Conservation (phyloP, 2,329 filamentous ascomycete genomes). For the Trichoderma sp. region DNA sequence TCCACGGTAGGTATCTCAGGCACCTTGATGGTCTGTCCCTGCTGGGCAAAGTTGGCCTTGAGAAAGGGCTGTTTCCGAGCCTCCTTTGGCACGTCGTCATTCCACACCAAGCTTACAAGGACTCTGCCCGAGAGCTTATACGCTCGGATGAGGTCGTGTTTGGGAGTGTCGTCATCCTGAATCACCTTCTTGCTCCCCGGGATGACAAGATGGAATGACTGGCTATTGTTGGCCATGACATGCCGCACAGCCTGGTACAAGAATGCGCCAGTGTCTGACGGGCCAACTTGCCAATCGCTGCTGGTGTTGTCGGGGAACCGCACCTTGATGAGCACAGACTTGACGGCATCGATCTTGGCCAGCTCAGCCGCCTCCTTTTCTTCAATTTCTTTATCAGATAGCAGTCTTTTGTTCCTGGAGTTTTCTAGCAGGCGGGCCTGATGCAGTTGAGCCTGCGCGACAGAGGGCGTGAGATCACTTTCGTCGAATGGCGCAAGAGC, state of each 20-base stretch:
- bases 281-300: slow-evolving; percentile 70
- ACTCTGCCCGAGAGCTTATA: slow-evolving; percentile 71
- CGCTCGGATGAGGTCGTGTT: slow-evolving; percentile 66
- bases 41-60: slow-evolving; percentile 56
- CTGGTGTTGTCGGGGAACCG: slow-evolving; percentile 86
- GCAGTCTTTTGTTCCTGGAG: slow-evolving; percentile 73
- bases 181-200: slow-evolving; percentile 56
- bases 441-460: slow-evolving; percentile 73
- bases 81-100: slow-evolving; percentile 58
- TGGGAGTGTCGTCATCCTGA: slow-evolving; percentile 48
- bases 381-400: slow-evolving; percentile 79
- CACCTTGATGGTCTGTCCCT: slow-evolving; percentile 68
- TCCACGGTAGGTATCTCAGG: slow-evolving; percentile 53
- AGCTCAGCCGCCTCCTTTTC: slow-evolving; percentile 67
- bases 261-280: slow-evolving; percentile 66
- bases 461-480: slow-evolving; percentile 73
- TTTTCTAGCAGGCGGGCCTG: slow-evolving; percentile 65
- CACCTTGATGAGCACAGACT: slow-evolving; percentile 72
- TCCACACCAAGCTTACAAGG: slow-evolving; percentile 76
- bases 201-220: slow-evolving; percentile 73
- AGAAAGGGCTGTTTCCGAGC: slow-evolving; percentile 61
- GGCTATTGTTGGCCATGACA: slow-evolving; percentile 65
- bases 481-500: slow-evolving; percentile 68
- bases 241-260: slow-evolving; percentile 74
- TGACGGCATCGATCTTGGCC: slow-evolving; percentile 65